Conservation (phyloP, 1,284 basidiomycete species). For the Schizophyllum amplum region DNA sequence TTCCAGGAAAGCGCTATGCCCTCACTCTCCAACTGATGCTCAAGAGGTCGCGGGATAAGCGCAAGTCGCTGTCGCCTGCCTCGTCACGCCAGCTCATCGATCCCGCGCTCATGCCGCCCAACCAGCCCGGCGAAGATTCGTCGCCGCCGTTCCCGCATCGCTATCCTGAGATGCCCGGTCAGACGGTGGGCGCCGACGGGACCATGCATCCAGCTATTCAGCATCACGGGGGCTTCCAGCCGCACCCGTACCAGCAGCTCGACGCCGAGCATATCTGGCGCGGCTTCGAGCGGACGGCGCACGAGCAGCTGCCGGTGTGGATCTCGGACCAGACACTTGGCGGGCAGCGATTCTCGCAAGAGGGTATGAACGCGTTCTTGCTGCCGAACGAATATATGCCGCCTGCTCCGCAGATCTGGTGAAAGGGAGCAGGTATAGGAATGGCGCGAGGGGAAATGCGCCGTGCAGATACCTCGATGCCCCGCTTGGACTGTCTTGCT, state of each 20-base stretch:
- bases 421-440: slow-evolving; percentile 7
- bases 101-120: slow-evolving; percentile 17
- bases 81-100: slow-evolving; percentile 31
- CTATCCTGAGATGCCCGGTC: slow-evolving; percentile 19
- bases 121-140: slow-evolving; percentile 21
- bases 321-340: slow-evolving; percentile 74
- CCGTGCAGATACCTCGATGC: no score
- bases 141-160: slow-evolving; percentile 34
- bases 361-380: slow-evolving; percentile 78
- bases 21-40: slow-evolving; percentile 82
- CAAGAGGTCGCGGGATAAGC: slow-evolving; percentile 57
- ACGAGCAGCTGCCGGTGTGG: slow-evolving; percentile 74
- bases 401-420: slow-evolving; percentile 67
- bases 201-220: slow-evolving; percentile 17
- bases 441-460: no score
- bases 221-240: slow-evolving; percentile 17
- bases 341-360: slow-evolving; percentile 63
- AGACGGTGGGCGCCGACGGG: slow-evolving; percentile 17
- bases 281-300: slow-evolving; percentile 59
- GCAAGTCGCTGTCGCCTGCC: slow-evolving; percentile 51
- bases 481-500: no score
- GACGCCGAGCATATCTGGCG: slow-evolving; percentile 71
- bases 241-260: slow-evolving; percentile 25
- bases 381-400: slow-evolving; percentile 68
- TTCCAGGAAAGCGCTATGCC: slow-evolving; percentile 86